Percentiles rank a stretch among this genome's conserved stretches.
Conservation (phyloP, 768 basidiomycete genomes). For the Boletus reticuloceps region DNA sequence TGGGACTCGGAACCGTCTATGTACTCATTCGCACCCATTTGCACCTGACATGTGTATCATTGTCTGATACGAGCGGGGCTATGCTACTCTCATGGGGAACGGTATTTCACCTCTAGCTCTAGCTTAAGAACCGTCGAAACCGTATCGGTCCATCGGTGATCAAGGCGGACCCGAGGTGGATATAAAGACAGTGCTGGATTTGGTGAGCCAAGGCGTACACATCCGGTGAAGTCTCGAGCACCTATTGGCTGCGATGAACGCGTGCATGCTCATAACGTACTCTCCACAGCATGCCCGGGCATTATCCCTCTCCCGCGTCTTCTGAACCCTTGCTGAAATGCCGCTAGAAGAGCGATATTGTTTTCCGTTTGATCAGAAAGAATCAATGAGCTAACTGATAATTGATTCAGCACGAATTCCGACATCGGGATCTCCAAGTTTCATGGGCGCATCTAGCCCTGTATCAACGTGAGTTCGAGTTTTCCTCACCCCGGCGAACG, state of each 20-base stretch:
- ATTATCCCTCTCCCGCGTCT: neutral
- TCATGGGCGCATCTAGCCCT: slow-evolving; percentile 7
- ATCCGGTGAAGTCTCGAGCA: neutral
- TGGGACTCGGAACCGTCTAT: neutral
- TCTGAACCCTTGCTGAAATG: neutral
- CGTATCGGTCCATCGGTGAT: slow-evolving; percentile 5
- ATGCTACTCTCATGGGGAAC: neutral
- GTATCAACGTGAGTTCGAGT: slow-evolving; percentile 1
- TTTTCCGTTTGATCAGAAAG: neutral
- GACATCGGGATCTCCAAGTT: neutral
- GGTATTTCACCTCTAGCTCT: neutral
- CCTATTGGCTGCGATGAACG: neutral
- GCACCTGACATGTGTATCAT: neutral
- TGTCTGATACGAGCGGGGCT: slow-evolving; percentile 1
- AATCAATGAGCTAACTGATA: neutral
- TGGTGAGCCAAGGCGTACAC: neutral
- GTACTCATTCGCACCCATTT: neutral
- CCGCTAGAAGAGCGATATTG: neutral
- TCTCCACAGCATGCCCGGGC: neutral
- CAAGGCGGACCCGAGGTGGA: slow-evolving; percentile 2
- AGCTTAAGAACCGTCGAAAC: neutral
- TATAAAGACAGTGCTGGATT: neutral
- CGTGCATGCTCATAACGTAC: slow-evolving; percentile 1
- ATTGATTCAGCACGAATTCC: neutral
- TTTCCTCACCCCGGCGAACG: neutral